These are phyloP conservation scores for Fusarium sp. DNA, from an alignment of 2,329 filamentous ascomycete genomes.

Conservation along the genomic window DNA sequence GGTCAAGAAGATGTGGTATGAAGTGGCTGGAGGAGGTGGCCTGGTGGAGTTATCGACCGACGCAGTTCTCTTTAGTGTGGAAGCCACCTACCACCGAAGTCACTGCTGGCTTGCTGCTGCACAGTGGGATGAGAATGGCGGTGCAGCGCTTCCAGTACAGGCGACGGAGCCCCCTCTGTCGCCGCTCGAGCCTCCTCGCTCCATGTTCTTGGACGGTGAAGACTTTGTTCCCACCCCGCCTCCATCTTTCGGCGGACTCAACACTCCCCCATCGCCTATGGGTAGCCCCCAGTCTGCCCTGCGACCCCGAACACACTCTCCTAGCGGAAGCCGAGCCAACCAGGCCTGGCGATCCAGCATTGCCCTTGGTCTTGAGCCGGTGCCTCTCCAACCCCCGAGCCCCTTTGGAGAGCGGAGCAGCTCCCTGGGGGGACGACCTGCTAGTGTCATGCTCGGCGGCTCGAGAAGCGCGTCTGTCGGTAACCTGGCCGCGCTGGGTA, in stretches of 20 bases:
- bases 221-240: slow-evolving; percentile 41
- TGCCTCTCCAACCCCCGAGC: slow-evolving; percentile 53
- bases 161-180: slow-evolving; percentile 52
- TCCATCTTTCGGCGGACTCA: slow-evolving; percentile 40
- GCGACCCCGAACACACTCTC: slow-evolving; percentile 56
- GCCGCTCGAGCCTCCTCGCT: slow-evolving; percentile 53
- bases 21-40: slow-evolving; percentile 73
- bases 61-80: slow-evolving; percentile 70
- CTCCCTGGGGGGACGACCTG: slow-evolving; percentile 50
- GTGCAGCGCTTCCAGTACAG: slow-evolving; percentile 37
- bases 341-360: slow-evolving; percentile 58
- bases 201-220: slow-evolving; percentile 51
- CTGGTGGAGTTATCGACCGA: slow-evolving; percentile 71
- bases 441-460: slow-evolving; percentile 49
- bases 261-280: slow-evolving; percentile 44
- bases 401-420: slow-evolving; percentile 52
- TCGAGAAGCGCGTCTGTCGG: slow-evolving; percentile 51
- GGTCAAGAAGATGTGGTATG: slow-evolving; percentile 79
- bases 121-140: slow-evolving; percentile 58
- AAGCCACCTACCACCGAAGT: slow-evolving; percentile 70
- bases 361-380: slow-evolving; percentile 57
- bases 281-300: slow-evolving; percentile 50
- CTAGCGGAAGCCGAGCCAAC: slow-evolving; percentile 49
- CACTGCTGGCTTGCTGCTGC: slow-evolving; percentile 68
- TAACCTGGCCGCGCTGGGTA: slow-evolving; percentile 49